Conservation (phyloP, 768 basidiomycete genomes). For the Pholiota microspora region DNA sequence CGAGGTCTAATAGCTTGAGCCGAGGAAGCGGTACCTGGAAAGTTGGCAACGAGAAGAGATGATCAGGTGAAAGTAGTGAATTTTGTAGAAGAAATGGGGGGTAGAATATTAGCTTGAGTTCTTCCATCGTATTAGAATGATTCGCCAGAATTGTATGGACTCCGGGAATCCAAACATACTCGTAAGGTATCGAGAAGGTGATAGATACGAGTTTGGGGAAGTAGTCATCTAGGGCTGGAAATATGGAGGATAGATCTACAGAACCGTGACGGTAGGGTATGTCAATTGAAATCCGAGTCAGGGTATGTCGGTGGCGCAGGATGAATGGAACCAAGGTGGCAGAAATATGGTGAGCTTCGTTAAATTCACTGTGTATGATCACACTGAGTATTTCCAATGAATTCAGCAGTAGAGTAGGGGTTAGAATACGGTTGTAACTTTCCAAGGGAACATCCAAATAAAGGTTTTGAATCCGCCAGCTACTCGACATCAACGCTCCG, state of each 20-base stretch:
- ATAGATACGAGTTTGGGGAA: not conserved
- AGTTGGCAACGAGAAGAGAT: not conserved
- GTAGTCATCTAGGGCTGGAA: not conserved
- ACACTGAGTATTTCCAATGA: not conserved
- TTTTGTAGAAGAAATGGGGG: constrained; percentile 2
- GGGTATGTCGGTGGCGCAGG: not conserved
- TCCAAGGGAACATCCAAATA: not conserved
- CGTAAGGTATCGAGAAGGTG: not conserved
- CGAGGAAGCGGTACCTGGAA: not conserved
- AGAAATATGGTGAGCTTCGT: not conserved
- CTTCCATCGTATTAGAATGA: not conserved
- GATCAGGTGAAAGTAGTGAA: not conserved
- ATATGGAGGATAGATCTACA: not conserved
- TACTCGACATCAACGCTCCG: not conserved
- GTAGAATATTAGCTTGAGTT: not conserved
- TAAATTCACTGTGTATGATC: not conserved
- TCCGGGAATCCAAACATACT: not conserved
- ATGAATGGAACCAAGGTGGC: not conserved
- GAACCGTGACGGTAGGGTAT: not conserved
- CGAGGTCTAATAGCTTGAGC: not conserved
- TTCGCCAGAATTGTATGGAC: not conserved
- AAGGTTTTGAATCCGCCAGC: not conserved
- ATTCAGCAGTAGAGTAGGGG: not conserved
- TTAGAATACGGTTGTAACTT: not conserved
- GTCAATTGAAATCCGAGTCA: not conserved